These are phyloP conservation scores for Paxillus ammoniavirescens DNA, from an alignment of 768 basidiomycete species.

Conservation along the genomic window DNA sequence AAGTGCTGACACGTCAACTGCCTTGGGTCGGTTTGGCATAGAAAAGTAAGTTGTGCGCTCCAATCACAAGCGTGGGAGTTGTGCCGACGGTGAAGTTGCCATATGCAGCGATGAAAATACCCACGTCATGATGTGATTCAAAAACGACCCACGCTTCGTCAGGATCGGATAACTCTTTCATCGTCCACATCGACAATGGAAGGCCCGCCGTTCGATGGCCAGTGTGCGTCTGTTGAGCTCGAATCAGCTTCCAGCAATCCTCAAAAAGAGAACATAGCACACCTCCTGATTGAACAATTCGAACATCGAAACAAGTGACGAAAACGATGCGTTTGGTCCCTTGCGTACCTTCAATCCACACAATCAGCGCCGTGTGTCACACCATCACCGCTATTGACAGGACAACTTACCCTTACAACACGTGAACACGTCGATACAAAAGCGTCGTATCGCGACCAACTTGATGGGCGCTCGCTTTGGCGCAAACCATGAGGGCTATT, in stretches of 20 bases:
- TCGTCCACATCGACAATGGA: conserved; percentile 50
- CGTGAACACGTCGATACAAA: conserved; percentile 53
- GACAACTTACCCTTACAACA: conserved; percentile 47
- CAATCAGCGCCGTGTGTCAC: background rate
- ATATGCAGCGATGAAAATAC: conserved; percentile 19
- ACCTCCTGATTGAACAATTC: conserved; percentile 21
- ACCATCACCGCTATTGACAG: background rate
- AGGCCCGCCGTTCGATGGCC: conserved; percentile 4
- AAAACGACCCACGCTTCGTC: conserved; percentile 58
- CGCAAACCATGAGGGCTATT: conserved; percentile 6
- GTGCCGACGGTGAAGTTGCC: background rate
- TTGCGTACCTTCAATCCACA: conserved; percentile 23
- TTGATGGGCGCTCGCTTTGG: conserved; percentile 5
- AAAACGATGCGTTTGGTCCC: conserved; percentile 17
- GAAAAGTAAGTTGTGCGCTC: conserved; percentile 4
- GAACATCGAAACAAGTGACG: conserved; percentile 26
- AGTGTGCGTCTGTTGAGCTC: conserved; percentile 8
- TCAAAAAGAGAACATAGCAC: background rate
- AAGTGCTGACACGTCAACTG: conserved; percentile 11
- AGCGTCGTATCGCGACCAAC: conserved; percentile 29
- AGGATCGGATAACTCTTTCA: conserved; percentile 33
- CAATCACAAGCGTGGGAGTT: conserved; percentile 4
- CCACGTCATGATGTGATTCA: conserved; percentile 58
- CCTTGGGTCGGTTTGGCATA: conserved; percentile 4
- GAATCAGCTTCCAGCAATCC: conserved; percentile 5